Conservation (phyloP, 257 asterid species). For the Fraxinus americana region DNA sequence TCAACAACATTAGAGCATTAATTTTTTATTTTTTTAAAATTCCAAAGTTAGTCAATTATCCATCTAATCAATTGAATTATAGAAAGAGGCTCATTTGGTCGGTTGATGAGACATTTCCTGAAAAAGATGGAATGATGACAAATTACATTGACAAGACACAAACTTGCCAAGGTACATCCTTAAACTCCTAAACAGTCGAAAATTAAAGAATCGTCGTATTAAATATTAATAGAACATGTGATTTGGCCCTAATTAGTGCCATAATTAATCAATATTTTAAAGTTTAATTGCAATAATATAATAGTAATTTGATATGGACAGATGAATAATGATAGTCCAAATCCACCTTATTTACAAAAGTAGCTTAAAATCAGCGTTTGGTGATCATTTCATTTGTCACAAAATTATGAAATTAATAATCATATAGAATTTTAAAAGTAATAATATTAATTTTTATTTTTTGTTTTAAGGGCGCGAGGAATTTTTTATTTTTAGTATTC, state of each 20-base stretch:
- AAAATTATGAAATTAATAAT: background rate
- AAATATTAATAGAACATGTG: background rate
- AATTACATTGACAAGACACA: slow-evolving; percentile 3
- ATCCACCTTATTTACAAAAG: background rate
- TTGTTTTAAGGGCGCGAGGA: background rate
- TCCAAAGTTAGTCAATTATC: background rate
- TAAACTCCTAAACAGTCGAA: background rate
- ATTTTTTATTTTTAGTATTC: background rate
- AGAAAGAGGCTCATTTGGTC: background rate
- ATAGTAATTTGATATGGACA: too few species aligned
- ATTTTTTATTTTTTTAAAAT: too few species aligned
- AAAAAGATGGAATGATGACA: background rate
- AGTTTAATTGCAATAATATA: background rate
- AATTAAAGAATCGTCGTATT: background rate
- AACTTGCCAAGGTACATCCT: background rate
- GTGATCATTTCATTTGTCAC: background rate
- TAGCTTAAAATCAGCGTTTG: background rate
- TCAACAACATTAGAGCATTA: too few species aligned
- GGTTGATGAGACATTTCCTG: background rate
- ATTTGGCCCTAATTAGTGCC: background rate
- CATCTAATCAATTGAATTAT: background rate
- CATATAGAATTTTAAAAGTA: background rate
- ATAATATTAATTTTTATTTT: background rate
- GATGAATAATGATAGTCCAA: background rate
- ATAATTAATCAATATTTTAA: background rate